Percentiles rank a stretch among this genome's conserved stretches.
Conservation (phyloP, 768 basidiomycete species). For the Macrolepiota fuliginosa region DNA sequence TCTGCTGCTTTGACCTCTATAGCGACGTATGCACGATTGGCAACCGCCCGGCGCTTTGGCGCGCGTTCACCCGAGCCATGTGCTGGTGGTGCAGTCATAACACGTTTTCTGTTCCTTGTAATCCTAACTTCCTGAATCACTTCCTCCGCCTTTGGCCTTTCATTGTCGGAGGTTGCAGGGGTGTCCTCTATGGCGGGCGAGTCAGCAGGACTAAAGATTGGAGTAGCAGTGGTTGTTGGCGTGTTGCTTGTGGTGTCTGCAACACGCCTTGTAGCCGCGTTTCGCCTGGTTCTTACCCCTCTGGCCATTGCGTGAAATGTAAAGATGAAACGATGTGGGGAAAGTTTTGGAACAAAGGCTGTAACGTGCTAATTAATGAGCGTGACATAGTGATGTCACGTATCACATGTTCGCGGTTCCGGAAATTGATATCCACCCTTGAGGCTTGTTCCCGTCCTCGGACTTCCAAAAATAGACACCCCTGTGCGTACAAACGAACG, state of each 20-base stretch:
- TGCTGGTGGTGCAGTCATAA: conserved; percentile 25
- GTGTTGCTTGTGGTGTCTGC: conserved; percentile 18
- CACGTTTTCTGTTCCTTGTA: conserved; percentile 22
- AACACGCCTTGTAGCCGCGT: not conserved
- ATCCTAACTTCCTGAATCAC: conserved; percentile 1
- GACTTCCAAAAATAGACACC: not conserved
- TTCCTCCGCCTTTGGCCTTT: conserved; percentile 19
- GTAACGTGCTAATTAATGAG: conserved; percentile 10
- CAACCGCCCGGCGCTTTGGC: conserved; percentile 33
- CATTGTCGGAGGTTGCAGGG: conserved; percentile 51
- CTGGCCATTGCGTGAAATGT: conserved; percentile 4
- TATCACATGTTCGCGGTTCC: conserved; percentile 10
- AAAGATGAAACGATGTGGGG: conserved; percentile 1
- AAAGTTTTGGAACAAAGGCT: conserved; percentile 2
- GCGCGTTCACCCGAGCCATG: conserved; percentile 22
- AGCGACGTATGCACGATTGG: conserved; percentile 32
- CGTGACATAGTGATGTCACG: conserved; percentile 3
- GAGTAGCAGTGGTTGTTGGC: conserved; percentile 44
- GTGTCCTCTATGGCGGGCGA: conserved; percentile 46
- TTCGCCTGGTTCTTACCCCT: not conserved
- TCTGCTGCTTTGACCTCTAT: conserved; percentile 24
- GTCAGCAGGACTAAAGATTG: conserved; percentile 45
- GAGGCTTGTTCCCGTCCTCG: not conserved
- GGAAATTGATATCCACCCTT: not conserved
- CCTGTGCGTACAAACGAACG: not conserved